These are phyloP conservation scores for Chalaropsis thielavioides DNA, from an alignment of 2,329 filamentous ascomycete genomes.

Conservation along the genomic window DNA sequence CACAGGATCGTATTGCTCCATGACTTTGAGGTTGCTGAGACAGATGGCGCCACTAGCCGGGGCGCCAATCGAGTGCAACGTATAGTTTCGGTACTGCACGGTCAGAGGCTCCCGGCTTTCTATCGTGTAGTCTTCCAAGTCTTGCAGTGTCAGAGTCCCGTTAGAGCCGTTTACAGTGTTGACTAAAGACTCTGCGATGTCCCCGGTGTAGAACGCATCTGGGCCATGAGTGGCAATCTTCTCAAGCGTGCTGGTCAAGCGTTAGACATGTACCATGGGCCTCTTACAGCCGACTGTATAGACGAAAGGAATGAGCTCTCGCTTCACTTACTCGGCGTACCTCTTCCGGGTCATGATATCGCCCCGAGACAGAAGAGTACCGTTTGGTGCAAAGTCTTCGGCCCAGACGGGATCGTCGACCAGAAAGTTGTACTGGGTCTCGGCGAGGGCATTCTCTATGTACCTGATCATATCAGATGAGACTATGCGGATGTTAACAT, in stretches of 20 bases:
- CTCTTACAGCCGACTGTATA: background rate
- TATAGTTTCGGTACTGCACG: slow-evolving; percentile 55
- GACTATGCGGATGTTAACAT: slow-evolving; percentile 30
- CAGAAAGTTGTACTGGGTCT: slow-evolving; percentile 44
- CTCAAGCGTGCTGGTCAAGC: slow-evolving; percentile 45
- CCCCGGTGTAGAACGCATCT: slow-evolving; percentile 59
- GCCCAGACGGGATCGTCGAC: slow-evolving; percentile 66
- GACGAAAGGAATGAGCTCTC: background rate
- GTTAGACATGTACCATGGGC: background rate
- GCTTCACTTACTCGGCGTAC: slow-evolving; percentile 43
- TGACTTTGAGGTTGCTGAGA: slow-evolving; percentile 63
- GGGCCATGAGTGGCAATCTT: slow-evolving; percentile 59
- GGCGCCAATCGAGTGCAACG: slow-evolving; percentile 53
- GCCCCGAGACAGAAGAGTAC: slow-evolving; percentile 53
- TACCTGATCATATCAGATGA: slow-evolving; percentile 61
- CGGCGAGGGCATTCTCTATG: slow-evolving; percentile 36
- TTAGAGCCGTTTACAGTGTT: slow-evolving; percentile 50
- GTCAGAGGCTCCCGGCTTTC: slow-evolving; percentile 47
- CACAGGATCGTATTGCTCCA: slow-evolving; percentile 56
- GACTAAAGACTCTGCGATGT: slow-evolving; percentile 61
- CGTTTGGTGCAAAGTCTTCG: slow-evolving; percentile 75
- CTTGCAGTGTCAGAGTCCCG: slow-evolving; percentile 73
- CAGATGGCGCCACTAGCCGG: slow-evolving; percentile 68
- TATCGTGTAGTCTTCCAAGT: slow-evolving; percentile 60
- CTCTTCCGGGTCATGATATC: slow-evolving; percentile 68